These are phyloP conservation scores for Coelastrella sp. DNA, from an alignment of 139 green algal species.

Conservation along the genomic window DNA sequence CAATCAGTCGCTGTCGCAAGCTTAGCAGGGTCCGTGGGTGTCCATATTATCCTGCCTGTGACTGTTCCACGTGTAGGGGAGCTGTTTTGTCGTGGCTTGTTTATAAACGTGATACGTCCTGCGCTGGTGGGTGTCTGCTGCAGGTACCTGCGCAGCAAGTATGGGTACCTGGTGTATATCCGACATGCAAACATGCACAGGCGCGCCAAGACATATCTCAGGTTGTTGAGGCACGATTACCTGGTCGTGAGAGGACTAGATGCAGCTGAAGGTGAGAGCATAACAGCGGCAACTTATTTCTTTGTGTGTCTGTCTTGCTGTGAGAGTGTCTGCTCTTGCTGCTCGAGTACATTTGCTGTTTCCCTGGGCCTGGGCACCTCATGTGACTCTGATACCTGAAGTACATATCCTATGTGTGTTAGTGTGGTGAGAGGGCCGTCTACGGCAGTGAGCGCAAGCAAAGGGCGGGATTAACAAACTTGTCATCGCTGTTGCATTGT, in stretches of 20 bases:
- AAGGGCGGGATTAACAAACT: too few species aligned
- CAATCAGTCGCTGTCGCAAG: not conserved
- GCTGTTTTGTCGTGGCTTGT: too few species aligned
- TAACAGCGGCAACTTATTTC: not conserved
- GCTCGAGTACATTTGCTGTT: too few species aligned
- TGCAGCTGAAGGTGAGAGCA: not conserved
- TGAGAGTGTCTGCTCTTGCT: not conserved
- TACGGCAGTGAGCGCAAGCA: not conserved
- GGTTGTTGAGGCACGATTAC: conserved; percentile 34
- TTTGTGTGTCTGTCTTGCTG: not conserved
- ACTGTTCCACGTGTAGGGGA: not conserved
- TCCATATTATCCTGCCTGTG: not conserved
- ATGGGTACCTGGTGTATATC: conserved; percentile 33
- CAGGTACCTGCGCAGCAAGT: conserved; percentile 35
- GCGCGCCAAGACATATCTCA: conserved; percentile 32
- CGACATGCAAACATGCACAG: not conserved
- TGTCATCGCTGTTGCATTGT: not conserved
- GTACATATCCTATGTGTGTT: too few species aligned
- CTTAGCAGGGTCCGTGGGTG: too few species aligned
- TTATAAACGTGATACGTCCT: not conserved
- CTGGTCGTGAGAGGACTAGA: conserved; percentile 20
- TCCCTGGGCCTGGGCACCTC: too few species aligned
- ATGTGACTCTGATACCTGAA: too few species aligned
- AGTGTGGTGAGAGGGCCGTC: not conserved
- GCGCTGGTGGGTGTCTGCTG: not conserved